Evolutionary conservation across 352 stramenopile genomes (phyloP).

Genomic region (Globisporangium splendens): DNA sequence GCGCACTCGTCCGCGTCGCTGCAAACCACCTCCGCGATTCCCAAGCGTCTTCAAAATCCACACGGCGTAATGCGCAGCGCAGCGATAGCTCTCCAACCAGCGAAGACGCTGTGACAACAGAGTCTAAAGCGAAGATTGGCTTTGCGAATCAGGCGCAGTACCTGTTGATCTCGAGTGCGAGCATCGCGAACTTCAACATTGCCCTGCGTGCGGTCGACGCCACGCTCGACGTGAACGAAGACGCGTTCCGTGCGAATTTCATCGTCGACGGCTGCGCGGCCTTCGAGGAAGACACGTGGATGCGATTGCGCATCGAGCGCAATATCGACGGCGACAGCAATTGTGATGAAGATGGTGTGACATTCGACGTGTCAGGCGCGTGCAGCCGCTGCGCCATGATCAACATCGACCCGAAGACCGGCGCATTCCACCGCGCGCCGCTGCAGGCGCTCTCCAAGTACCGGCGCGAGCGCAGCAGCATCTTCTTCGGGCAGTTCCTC

Average conservation of each 20-base stretch:
- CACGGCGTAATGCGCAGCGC: background rate
- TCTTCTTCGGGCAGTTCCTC: constrained; percentile 86
- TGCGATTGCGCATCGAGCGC: constrained; percentile 26
- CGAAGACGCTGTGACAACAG: background rate
- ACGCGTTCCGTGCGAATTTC: constrained; percentile 72
- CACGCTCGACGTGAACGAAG: constrained; percentile 41
- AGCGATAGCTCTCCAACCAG: constrained; percentile 3
- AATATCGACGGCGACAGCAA: background rate
- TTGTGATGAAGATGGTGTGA: background rate
- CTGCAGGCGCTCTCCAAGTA: constrained; percentile 77
- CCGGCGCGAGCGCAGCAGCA: constrained; percentile 62
- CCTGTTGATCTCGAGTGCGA: constrained; percentile 56
- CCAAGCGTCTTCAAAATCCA: constrained; percentile 12
- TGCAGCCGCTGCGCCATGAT: constrained; percentile 82
- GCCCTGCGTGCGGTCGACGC: constrained; percentile 26
- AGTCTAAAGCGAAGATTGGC: constrained; percentile 36
- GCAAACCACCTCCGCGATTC: constrained; percentile 35
- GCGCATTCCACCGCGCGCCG: constrained; percentile 42
- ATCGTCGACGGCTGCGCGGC: constrained; percentile 59
- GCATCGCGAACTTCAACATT: constrained; percentile 48
- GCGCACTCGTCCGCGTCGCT: constrained; percentile 65
- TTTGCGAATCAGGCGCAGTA: constrained; percentile 78
- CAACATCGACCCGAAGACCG: constrained; percentile 76
- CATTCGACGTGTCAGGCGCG: constrained; percentile 60
- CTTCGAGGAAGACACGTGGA: constrained; percentile 81